A percentile compares a stretch with the other conserved stretches of the same genome.
These are phyloP conservation scores for Syzygium syzygioides DNA, from an alignment of 441 rosid species.

Conservation along the genomic window DNA sequence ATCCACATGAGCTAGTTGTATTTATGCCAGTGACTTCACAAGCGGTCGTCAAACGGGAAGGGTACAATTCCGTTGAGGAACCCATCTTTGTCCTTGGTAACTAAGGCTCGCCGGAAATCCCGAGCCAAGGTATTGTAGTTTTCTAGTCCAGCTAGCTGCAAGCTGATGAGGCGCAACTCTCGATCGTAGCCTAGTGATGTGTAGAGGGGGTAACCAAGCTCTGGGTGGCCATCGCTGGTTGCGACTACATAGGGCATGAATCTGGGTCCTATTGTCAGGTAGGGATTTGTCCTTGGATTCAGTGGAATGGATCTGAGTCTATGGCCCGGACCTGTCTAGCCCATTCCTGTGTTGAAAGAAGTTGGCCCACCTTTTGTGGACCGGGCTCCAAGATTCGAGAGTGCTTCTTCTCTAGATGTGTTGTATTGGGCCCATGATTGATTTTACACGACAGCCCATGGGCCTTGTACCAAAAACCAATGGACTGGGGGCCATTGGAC, in stretches of 20 bases:
- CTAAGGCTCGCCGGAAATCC: accelerated
- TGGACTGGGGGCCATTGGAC: background rate
- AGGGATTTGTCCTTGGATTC: accelerated
- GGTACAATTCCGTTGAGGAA: accelerated
- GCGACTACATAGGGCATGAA: too few relatives aligned
- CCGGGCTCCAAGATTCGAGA: background rate
- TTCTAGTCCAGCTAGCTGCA: background rate
- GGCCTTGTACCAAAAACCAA: background rate
- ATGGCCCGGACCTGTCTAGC: background rate
- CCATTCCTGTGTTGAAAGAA: background rate
- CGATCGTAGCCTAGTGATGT: accelerated
- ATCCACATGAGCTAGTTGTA: background rate
- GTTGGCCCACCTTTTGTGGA: background rate
- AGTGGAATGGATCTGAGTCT: background rate
- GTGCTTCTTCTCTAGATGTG: background rate
- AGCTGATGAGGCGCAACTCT: background rate
- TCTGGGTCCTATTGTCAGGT: accelerated
- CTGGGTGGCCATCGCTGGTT: accelerated
- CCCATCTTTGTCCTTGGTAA: background rate
- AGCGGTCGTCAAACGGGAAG: background rate
- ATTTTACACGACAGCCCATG: background rate
- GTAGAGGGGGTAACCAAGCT: background rate
- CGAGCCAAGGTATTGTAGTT: too few relatives aligned
- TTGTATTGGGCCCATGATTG: accelerated
- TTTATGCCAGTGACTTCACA: background rate